A percentile compares a stretch with the other conserved stretches of the same genome.
Evolutionary conservation across 2,329 filamentous ascomycete genomes (phyloP).

Genomic region (Botrytis sinoallii): DNA sequence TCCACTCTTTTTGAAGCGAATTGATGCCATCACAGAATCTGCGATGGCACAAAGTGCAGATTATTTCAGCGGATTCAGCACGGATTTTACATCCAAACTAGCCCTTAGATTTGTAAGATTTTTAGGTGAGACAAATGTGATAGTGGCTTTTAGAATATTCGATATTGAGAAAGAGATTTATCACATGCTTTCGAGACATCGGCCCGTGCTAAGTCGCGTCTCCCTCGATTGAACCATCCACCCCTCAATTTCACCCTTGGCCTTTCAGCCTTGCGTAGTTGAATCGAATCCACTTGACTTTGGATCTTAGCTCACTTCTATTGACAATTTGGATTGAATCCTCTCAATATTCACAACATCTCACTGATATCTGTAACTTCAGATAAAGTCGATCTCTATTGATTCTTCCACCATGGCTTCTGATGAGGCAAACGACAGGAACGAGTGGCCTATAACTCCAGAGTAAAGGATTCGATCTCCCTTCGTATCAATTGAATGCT

Average conservation of each 20-base stretch:
- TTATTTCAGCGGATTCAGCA: too few relatives aligned
- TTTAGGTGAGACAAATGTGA: background rate
- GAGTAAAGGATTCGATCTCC: background rate
- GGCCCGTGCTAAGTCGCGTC: constrained; percentile 7
- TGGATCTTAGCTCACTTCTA: background rate
- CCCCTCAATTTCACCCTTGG: background rate
- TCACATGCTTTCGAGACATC: constrained; percentile 15
- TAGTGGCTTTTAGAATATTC: background rate
- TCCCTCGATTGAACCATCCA: background rate
- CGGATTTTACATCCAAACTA: too few relatives aligned
- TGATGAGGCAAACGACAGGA: background rate
- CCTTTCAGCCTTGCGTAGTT: background rate
- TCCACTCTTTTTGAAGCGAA: too few relatives aligned
- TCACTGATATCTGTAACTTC: background rate
- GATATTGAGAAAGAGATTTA: background rate
- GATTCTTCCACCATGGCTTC: background rate
- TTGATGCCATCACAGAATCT: too few relatives aligned
- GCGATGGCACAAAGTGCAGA: too few relatives aligned
- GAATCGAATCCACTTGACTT: background rate
- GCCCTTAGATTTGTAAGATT: background rate
- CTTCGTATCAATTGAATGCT: background rate
- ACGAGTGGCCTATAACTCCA: constrained; percentile 12
- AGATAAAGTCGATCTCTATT: background rate
- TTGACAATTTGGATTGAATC: background rate
- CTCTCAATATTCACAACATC: background rate